A percentile compares a stretch with the other conserved stretches of the same genome.
Evolutionary conservation across 2,329 filamentous ascomycete genomes (phyloP).

Genomic region (Amphichorda felina): DNA sequence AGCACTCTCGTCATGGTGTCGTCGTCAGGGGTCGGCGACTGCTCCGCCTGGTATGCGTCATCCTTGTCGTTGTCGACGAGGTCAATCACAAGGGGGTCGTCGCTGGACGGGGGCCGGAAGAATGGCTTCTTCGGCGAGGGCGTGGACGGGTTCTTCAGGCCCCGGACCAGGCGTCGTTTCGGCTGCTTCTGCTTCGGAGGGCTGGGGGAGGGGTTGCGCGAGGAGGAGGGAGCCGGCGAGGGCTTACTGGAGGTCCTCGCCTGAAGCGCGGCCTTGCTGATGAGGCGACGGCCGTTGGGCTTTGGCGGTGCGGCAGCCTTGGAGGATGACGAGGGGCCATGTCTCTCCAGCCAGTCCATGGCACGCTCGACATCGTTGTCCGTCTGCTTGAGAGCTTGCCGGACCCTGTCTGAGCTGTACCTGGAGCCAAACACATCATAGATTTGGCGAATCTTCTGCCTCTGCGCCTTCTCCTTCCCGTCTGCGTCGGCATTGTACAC

Average conservation of each 20-base stretch:
- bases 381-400: constrained; percentile 18
- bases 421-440: constrained; percentile 20
- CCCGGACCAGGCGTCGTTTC: constrained; percentile 21
- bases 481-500: constrained; percentile 31
- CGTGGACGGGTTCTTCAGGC: constrained; percentile 14
- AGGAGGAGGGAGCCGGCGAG: constrained; percentile 6
- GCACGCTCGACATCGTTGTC: constrained; percentile 23
- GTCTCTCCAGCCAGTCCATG: constrained; percentile 15
- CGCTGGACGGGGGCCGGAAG: constrained; percentile 14
- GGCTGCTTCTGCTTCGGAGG: constrained; percentile 15
- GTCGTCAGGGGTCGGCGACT: constrained; percentile 13
- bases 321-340: constrained; percentile 1
- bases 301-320: constrained; percentile 3
- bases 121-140: constrained; percentile 11
- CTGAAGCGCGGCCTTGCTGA: constrained; percentile 17
- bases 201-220: constrained; percentile 11
- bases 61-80: constrained; percentile 27
- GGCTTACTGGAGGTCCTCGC: constrained; percentile 4
- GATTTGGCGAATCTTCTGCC: constrained; percentile 20
- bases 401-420: constrained; percentile 14
- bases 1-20: constrained; percentile 43
- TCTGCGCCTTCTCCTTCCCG: constrained; percentile 18
- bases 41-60: constrained; percentile 25
- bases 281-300: constrained; percentile 15
- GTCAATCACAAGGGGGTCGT: constrained; percentile 20